Conservation (phyloP, 805 yeast genomes). For the Wickerhamomyces subpelliculosus region DNA sequence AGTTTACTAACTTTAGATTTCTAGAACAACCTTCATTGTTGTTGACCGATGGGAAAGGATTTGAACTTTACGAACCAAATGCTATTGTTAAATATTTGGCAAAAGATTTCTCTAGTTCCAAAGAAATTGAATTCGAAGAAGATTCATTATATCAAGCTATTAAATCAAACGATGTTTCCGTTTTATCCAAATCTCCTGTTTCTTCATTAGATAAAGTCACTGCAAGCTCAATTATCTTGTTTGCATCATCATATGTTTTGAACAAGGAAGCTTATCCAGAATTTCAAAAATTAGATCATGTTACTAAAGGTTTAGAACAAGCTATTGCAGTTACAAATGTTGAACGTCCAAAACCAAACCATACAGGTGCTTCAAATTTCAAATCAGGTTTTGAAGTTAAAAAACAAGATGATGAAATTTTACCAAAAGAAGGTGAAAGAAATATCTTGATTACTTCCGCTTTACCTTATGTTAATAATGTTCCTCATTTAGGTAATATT, state of each 20-base stretch:
- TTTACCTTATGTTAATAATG: conserved; percentile 95
- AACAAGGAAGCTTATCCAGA: conserved; percentile 19
- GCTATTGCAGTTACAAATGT: conserved; percentile 42
- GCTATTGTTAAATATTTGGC: conserved; percentile 62
- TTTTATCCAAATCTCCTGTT: conserved; percentile 9
- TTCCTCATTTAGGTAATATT: conserved; percentile 96
- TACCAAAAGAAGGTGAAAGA: conserved; percentile 66
- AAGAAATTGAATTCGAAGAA: conserved; percentile 37
- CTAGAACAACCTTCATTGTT: conserved; percentile 17
- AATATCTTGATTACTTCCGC: conserved; percentile 93
- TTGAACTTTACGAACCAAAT: conserved; percentile 54
- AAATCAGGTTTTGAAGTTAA: conserved; percentile 19
- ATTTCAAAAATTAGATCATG: conserved; percentile 24
- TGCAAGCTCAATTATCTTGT: conserved; percentile 51
- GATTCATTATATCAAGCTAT: conserved; percentile 33
- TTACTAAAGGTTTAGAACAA: conserved; percentile 36
- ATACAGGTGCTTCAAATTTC: conserved; percentile 33
- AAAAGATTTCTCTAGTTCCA: conserved; percentile 34
- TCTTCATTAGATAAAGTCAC: conserved; percentile 25
- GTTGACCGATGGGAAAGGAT: conserved; percentile 14
- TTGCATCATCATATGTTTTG: conserved; percentile 50
- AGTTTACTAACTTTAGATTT: conserved; percentile 1
- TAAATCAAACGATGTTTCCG: conserved; percentile 25
- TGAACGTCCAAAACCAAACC: conserved; percentile 32
- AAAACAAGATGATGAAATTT: conserved; percentile 30